Conservation (phyloP, 805 yeast species). For the Kluyveromyces aestuarii region DNA sequence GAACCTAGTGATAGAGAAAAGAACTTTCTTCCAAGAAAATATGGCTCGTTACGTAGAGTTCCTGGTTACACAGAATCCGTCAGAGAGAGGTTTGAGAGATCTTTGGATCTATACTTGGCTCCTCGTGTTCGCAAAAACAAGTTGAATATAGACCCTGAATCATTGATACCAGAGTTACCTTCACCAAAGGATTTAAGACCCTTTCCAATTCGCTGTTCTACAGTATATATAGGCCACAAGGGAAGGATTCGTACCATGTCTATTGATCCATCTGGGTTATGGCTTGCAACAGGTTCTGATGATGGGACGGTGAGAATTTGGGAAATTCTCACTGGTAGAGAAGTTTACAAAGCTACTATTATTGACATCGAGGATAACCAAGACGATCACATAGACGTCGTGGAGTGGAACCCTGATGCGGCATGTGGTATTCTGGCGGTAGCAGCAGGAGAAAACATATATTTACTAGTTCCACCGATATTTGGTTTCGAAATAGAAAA, state of each 20-base stretch:
- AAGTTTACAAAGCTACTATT: conserved; percentile 59
- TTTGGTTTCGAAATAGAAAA: conserved; percentile 86
- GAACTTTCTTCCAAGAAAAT: conserved; percentile 77
- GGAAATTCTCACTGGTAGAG: conserved; percentile 94
- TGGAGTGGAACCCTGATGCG: conserved; percentile 85
- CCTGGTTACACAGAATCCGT: conserved; percentile 85
- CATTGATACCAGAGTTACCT: conserved; percentile 90
- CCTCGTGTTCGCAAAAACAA: conserved; percentile 91
- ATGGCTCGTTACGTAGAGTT: conserved; percentile 73
- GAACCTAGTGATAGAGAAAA: conserved; percentile 74
- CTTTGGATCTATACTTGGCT: conserved; percentile 87
- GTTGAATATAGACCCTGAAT: conserved; percentile 90
- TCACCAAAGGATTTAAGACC: conserved; percentile 95
- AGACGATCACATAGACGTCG: conserved; percentile 70
- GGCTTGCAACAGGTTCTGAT: conserved; percentile 97
- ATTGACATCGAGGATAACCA: conserved; percentile 43
- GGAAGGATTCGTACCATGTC: conserved; percentile 76
- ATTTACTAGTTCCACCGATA: conserved; percentile 79
- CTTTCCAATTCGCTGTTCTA: conserved; percentile 87
- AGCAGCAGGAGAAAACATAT: conserved; percentile 72
- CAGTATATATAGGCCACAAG: conserved; percentile 72
- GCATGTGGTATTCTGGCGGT: conserved; percentile 74
- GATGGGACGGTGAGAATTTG: conserved; percentile 94
- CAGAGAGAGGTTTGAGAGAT: conserved; percentile 89
- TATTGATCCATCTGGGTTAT: conserved; percentile 81